Evolutionary conservation across 495 filamentous ascomycete species (phyloP).

Genomic region (Chaetomium cochliodes): DNA sequence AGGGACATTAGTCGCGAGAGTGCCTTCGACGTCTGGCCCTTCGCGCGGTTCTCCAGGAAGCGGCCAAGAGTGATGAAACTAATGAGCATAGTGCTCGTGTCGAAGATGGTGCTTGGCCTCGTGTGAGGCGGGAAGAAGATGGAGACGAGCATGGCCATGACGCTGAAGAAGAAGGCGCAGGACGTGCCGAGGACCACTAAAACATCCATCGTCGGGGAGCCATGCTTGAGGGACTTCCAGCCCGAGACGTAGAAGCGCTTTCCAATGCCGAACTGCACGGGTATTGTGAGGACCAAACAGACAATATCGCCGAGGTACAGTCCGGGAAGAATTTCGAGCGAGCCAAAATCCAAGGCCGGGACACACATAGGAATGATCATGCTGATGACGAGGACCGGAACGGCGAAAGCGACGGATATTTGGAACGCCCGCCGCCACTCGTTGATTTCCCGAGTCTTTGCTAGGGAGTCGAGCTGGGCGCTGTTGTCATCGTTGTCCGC

Average conservation of each 20-base stretch:
- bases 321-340: slow-evolving; percentile 63
- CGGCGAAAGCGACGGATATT: slow-evolving; percentile 71
- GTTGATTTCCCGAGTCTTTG: slow-evolving; percentile 93
- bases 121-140: slow-evolving; percentile 66
- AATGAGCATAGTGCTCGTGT: slow-evolving; percentile 98
- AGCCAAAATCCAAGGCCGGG: slow-evolving; percentile 69
- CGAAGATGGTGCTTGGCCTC: slow-evolving; percentile 84
- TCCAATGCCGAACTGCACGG: slow-evolving; percentile 95
- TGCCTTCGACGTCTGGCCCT: slow-evolving; percentile 94
- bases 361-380: slow-evolving; percentile 86
- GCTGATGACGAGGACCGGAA: slow-evolving; percentile 89
- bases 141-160: slow-evolving; percentile 82
- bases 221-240: slow-evolving; percentile 85
- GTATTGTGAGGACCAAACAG: slow-evolving; percentile 79
- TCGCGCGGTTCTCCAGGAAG: slow-evolving; percentile 91
- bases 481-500: slow-evolving; percentile 94
- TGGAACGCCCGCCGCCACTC: slow-evolving; percentile 84
- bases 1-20: slow-evolving; percentile 94
- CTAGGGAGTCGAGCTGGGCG: slow-evolving; percentile 90
- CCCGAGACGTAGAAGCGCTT: slow-evolving; percentile 88
- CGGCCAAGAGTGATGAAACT: slow-evolving; percentile 91
- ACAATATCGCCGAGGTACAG: slow-evolving; percentile 84
- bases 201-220: slow-evolving; percentile 95
- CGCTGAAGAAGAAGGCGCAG: slow-evolving; percentile 96
- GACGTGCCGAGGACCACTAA: slow-evolving; percentile 92